Conservation (phyloP, 1,139 yeast species). For the Yamadazyma conglobata region DNA sequence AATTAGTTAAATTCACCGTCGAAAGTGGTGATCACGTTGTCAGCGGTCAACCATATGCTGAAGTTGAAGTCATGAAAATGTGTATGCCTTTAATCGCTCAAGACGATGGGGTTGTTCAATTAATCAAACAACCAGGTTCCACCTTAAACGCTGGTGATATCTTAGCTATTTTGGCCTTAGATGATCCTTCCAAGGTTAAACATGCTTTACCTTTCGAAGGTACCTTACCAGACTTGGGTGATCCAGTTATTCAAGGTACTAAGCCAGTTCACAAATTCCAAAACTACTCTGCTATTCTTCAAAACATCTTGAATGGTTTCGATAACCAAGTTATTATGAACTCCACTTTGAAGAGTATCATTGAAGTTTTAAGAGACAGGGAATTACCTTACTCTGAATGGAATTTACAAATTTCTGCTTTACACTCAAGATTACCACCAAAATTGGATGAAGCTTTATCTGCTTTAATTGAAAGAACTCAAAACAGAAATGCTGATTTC, state of each 20-base stretch:
- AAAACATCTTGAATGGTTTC: constrained; percentile 81
- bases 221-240: constrained; percentile 83
- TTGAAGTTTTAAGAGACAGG: constrained; percentile 69
- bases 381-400: constrained; percentile 93
- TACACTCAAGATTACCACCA: constrained; percentile 84
- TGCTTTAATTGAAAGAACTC: constrained; percentile 63
- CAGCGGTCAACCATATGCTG: constrained; percentile 95
- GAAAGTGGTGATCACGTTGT: constrained; percentile 92
- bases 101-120: constrained; percentile 90
- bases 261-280: constrained; percentile 78
- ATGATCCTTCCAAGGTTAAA: constrained; percentile 95
- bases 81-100: constrained; percentile 89
- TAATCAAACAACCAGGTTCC: constrained; percentile 97
- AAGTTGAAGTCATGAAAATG: constrained; percentile 99
- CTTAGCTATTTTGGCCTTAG: constrained; percentile 87
- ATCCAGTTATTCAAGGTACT: constrained; percentile 77
- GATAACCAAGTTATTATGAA: constrained; percentile 95
- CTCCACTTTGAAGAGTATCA: constrained; percentile 68
- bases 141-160: constrained; percentile 96
- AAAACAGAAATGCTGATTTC: constrained; percentile 74
- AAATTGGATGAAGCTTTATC: constrained; percentile 68
- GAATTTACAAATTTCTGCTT: constrained; percentile 79
- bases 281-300: constrained; percentile 54
- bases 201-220: constrained; percentile 96
- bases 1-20: constrained; percentile 85